Conservation (phyloP, 1,139 yeast species). For the Saccharomyces uvarum region DNA sequence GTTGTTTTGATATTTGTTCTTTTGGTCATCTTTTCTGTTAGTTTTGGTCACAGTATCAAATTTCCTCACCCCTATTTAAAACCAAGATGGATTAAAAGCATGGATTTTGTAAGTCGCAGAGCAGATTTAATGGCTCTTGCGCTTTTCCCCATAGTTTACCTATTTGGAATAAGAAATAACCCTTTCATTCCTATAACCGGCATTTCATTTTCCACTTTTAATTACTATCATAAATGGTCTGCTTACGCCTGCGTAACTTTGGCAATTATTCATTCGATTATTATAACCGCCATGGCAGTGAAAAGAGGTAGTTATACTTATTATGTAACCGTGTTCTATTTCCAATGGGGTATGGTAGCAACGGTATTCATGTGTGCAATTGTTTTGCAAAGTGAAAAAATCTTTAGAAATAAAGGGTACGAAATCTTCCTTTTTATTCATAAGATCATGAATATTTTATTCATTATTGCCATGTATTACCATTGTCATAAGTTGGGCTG, state of each 20-base stretch:
- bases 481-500: slow-evolving; percentile 38
- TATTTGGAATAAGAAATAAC: slow-evolving; percentile 56
- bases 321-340: slow-evolving; percentile 27
- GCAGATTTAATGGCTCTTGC: slow-evolving; percentile 44
- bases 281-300: slow-evolving; percentile 37
- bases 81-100: slow-evolving; percentile 34
- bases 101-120: slow-evolving; percentile 47
- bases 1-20: slow-evolving; percentile 36
- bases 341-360: slow-evolving; percentile 45
- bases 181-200: slow-evolving; percentile 47
- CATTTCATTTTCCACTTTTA: slow-evolving; percentile 41
- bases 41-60: slow-evolving; percentile 35
- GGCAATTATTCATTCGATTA: slow-evolving; percentile 45
- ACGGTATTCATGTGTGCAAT: slow-evolving; percentile 37
- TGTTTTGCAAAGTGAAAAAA: slow-evolving; percentile 38
- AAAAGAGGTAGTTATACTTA: slow-evolving; percentile 27
- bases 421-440: slow-evolving; percentile 37
- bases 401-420: slow-evolving; percentile 43
- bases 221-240: slow-evolving; percentile 41
- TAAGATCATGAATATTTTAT: slow-evolving; percentile 32
- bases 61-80: slow-evolving; percentile 40
- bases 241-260: slow-evolving; percentile 34
- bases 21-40: slow-evolving; percentile 33
- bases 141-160: slow-evolving; percentile 44
- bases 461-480: slow-evolving; percentile 37